Conservation (phyloP, 345 rosid species). For the Corchorus olitorius region DNA sequence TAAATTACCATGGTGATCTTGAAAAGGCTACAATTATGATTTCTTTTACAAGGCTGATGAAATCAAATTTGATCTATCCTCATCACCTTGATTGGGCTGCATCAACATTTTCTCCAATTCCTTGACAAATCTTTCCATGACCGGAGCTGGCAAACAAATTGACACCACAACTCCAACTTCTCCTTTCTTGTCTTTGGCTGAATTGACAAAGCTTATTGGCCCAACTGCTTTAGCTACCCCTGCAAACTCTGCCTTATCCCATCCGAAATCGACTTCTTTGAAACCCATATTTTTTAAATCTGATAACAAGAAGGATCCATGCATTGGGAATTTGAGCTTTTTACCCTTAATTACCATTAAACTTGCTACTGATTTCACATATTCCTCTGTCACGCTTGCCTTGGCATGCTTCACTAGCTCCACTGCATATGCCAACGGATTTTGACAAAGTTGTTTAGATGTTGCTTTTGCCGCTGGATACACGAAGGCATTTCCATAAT, state of each 20-base stretch:
- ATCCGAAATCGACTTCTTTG: slow-evolving; percentile 43
- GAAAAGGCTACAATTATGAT: no score
- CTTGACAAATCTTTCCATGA: slow-evolving; percentile 2
- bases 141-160: slow-evolving; percentile 43
- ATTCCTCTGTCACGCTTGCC: no score
- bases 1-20: no score
- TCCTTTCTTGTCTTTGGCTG: slow-evolving; percentile 35
- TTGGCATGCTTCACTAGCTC: neutral
- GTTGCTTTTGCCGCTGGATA: neutral
- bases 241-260: slow-evolving; percentile 56
- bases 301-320: slow-evolving; percentile 32
- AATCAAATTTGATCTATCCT: no score
- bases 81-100: no score
- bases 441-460: neutral
- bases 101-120: slow-evolving; percentile 34
- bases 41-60: no score
- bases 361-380: no score
- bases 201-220: slow-evolving; percentile 36
- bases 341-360: no score
- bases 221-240: slow-evolving; percentile 32
- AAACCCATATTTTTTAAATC: slow-evolving; percentile 45
- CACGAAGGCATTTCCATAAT: neutral
- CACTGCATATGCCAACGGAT: neutral
- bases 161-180: slow-evolving; percentile 49
- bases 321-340: no score